Evolutionary conservation across 352 stramenopile genomes (phyloP), one percentile per base, ranked within the genome.

Genomic region (Pythium utonaiense): DNA sequence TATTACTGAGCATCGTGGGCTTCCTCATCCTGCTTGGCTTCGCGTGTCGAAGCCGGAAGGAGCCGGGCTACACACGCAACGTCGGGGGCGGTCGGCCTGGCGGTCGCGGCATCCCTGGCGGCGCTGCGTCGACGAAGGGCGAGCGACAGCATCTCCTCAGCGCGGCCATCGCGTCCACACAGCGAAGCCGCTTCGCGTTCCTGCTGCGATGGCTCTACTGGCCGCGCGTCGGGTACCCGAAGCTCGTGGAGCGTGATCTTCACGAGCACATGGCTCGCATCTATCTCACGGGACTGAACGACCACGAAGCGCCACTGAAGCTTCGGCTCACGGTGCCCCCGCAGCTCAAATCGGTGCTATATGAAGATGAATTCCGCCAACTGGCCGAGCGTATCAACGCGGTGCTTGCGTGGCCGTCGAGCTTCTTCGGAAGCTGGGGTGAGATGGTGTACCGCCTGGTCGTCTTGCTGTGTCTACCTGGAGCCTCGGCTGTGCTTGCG

Each of bases 11-110:
- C 47, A 87, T 91, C 48, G 74, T 86, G 13, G 53, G 74, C 30
- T 86, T 89, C 48, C 82, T 90, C 42, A 90, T 89, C 36, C 70
- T 83, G 17, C 47, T 90, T n/a, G 83, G 83, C 1, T 93, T 86
- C 48, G 71, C 81, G 1, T 91, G 81, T 45, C 75, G 81, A 14
- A 86, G 74, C 27, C 78, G 81, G 19, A 91, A 91, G 49, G 81
- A 91, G 42, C 75, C 78, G 14, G 77, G 76, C 6, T 83, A 83
- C 56, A 72, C 69, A 25, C 68, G 75, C 24, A 47, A 27, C 31
- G 28, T 21, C 12, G 22, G 36, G 24, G 27, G 44, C 21, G 41
- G 30, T 16, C 52, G 27, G 24, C 51, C 22, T 3, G 51, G 49
- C 50, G 50, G 31, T n/a, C 28, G 30, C 48, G 48, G 30, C 48